A percentile compares a stretch with the other conserved stretches of the same genome.
These are phyloP conservation scores for Eucalyptus cladocalyx DNA, from an alignment of 345 rosid species.

Conservation along the genomic window DNA sequence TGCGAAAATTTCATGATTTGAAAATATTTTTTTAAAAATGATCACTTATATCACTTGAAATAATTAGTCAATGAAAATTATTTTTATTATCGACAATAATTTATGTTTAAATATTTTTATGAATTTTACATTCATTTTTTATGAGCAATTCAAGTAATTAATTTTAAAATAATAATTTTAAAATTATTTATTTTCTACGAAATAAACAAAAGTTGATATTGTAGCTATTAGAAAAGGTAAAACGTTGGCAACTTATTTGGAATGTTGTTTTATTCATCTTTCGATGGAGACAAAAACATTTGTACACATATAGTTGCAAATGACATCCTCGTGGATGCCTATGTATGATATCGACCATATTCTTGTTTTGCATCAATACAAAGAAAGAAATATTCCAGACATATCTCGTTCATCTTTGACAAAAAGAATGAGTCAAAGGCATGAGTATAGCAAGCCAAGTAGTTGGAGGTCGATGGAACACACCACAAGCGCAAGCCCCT, in stretches of 20 bases:
- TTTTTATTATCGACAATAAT: not conserved
- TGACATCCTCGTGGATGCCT: not conserved
- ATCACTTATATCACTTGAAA: not conserved
- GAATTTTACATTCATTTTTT: not conserved
- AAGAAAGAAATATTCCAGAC: not conserved
- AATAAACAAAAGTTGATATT: not conserved
- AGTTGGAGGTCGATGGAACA: not conserved
- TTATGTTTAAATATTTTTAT: not conserved
- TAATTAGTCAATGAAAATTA: not conserved
- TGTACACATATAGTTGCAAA: not conserved
- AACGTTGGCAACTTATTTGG: not conserved
- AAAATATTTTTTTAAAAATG: not conserved
- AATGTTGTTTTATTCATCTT: not conserved
- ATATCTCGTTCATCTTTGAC: not conserved
- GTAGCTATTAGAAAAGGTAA: not conserved
- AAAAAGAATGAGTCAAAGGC: not conserved
- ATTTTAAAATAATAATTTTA: not conserved
- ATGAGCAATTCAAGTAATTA: not conserved
- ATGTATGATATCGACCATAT: not conserved
- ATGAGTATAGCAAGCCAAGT: not conserved
- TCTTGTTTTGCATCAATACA: not conserved
- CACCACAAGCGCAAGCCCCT: not conserved
- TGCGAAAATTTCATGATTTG: not conserved
- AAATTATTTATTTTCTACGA: not conserved
- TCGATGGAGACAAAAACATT: not conserved